phyloP scores from a whole-genome alignment of 2,329 filamentous ascomycete species.

The Trichoderma breve region DNA sequence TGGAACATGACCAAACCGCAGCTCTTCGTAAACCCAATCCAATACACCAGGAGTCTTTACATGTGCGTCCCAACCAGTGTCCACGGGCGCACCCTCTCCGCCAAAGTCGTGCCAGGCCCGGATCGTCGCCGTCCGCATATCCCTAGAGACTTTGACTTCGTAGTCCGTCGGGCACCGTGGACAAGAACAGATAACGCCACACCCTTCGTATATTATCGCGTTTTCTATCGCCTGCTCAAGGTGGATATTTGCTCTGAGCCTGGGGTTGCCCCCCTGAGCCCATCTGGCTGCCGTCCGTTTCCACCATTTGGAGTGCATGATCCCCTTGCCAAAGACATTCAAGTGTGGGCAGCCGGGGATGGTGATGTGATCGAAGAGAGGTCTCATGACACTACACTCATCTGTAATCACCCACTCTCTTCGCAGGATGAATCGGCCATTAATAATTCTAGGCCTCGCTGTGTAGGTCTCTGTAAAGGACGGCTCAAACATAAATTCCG shows the following conservation, averaged over 20 bases:
- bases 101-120: neutral
- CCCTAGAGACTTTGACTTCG: neutral
- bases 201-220: neutral
- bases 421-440: neutral
- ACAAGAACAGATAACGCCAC: neutral
- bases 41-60: neutral
- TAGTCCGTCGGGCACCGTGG: neutral
- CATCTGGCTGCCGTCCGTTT: accelerated
- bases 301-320: neutral
- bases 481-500: neutral
- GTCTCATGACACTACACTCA: neutral
- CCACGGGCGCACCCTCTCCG: neutral
- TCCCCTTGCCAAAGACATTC: neutral
- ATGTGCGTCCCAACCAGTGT: neutral
- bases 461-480: neutral
- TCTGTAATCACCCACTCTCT: neutral
- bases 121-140: neutral
- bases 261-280: neutral
- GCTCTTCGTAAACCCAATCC: neutral
- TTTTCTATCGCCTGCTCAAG: neutral
- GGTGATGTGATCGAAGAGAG: neutral
- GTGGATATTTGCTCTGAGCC: neutral
- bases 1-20: neutral
- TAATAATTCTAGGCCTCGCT: neutral
- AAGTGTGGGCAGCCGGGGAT: neutral